Base-by-base conservation (phyloP, 225 moss, liverwort and hornwort species). In the Marchantia polymorpha region DNA sequence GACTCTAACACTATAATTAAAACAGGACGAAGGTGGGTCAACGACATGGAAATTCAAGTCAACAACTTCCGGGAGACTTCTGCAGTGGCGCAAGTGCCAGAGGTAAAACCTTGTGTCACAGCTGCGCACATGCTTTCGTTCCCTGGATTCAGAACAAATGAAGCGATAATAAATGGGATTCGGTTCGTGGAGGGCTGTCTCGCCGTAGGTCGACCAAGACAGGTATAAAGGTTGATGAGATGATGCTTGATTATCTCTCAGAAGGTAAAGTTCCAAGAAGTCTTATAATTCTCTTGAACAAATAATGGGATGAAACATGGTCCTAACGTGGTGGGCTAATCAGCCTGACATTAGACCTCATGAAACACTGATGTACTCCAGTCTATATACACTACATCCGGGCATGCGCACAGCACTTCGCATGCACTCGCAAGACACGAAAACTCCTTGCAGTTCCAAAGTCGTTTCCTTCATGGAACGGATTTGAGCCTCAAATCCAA, bases 351-450 rank as follows among this genome's bases (percentile, higher is more conserved):
- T 30, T 74, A 20, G 67, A 74, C 58, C 74, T 78, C 69, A 54
- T 47, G 39, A 75, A 78, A 68, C 16, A 29, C 73, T 81, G 75
- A 39, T 68, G 52, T 63, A 69, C 74, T 59, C 75, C 64, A 81
- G 69, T 78, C 80, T 84, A 69, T 81, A 31, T 85, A 85, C 79
- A 81, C 26, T 60, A 69, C 69, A 74, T 79, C 85, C 68, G 81
- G 63, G 81, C 81, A 81, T 79, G 81, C 39, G 39, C 85, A 49
- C 63, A 70, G 63, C 81, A 75, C 67, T 79, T 73, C 26, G 75
- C 81, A 85, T 75, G 81, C 74, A 78, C 76, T 48, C 74, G 66
- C 69, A 70, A 64, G 78, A 75, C 54, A 81, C 15, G 74, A 31
- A 73, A 79, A 70, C 60, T 64, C 52, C 75, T 68, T 63, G 46